Percentiles rank a stretch among this genome's conserved stretches.
phyloP scores from a whole-genome alignment of 1,139 yeast genomes.

The Yamadazyma aaseri region DNA sequence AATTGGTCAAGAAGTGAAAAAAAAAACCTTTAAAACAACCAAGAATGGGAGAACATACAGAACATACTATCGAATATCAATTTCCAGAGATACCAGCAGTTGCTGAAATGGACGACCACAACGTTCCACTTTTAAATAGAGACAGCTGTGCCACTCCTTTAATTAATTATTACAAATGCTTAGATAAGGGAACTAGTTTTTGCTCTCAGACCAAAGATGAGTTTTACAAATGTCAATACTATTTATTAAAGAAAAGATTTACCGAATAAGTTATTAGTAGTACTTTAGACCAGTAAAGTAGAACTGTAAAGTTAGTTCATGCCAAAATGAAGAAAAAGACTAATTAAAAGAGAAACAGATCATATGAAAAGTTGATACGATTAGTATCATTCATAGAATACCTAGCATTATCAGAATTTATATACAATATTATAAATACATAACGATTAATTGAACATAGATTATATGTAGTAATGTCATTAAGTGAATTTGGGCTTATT shows the following conservation, averaged over 20 bases:
- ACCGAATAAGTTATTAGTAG: slow-evolving; percentile 2
- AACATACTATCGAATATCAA: slow-evolving; percentile 17
- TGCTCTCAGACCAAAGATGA: slow-evolving; percentile 44
- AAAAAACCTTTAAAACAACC: background rate
- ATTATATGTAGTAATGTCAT: too few species aligned
- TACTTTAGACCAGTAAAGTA: too few species aligned
- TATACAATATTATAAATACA: slow-evolving; percentile 1
- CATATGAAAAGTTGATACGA: background rate
- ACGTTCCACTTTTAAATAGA: slow-evolving; percentile 48
- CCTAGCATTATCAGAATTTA: slow-evolving; percentile 4
- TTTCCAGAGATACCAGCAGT: slow-evolving; percentile 25
- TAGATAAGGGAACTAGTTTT: slow-evolving; percentile 46
- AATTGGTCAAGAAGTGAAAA: slow-evolving; percentile 8
- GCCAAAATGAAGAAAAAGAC: too few species aligned
- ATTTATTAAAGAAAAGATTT: slow-evolving; percentile 45
- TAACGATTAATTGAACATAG: slow-evolving; percentile 1
- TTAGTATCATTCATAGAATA: background rate
- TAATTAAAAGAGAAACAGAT: too few species aligned
- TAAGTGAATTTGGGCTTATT: too few species aligned
- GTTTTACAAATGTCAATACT: slow-evolving; percentile 49
- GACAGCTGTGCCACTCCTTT: slow-evolving; percentile 49
- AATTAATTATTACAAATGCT: slow-evolving; percentile 46
- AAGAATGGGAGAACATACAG: slow-evolving; percentile 10
- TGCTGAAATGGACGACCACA: slow-evolving; percentile 40
- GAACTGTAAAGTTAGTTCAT: too few species aligned